A percentile compares a stretch with the other conserved stretches of the same genome.
Conservation (phyloP, 768 basidiomycete species). For the Podaxis sp. region DNA sequence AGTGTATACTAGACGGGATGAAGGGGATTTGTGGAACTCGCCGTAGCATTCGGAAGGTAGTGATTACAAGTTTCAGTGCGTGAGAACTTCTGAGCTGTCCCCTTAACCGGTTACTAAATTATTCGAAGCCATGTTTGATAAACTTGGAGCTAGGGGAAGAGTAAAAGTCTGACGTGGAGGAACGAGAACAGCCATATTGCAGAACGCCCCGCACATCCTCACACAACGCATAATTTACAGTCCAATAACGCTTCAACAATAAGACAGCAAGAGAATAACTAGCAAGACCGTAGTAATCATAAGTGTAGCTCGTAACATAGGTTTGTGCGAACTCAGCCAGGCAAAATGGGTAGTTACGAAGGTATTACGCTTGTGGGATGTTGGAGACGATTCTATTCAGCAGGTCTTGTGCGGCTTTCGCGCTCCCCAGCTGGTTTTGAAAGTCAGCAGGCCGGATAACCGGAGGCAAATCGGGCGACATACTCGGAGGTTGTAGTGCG, state of each 20-base stretch:
- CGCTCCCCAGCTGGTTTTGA: slow-evolving; percentile 53
- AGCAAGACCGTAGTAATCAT: slow-evolving; percentile 14
- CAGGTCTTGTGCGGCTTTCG: slow-evolving; percentile 71
- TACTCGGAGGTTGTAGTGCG: slow-evolving; percentile 78
- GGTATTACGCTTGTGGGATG: slow-evolving; percentile 38
- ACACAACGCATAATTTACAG: background rate
- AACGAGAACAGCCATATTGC: background rate
- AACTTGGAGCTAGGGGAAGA: background rate
- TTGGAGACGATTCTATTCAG: slow-evolving; percentile 55
- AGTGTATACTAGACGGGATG: background rate
- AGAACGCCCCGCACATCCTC: background rate
- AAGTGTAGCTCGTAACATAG: slow-evolving; percentile 14
- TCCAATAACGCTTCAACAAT: slow-evolving; percentile 1
- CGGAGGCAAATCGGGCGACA: slow-evolving; percentile 26
- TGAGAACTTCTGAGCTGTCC: slow-evolving; percentile 8
- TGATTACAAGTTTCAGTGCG: slow-evolving; percentile 1
- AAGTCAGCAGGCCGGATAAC: slow-evolving; percentile 11
- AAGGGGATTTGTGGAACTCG: background rate
- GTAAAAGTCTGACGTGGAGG: slow-evolving; percentile 1
- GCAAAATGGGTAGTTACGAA: background rate
- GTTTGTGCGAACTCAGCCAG: slow-evolving; percentile 1
- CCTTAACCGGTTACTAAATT: background rate
- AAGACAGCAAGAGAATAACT: slow-evolving; percentile 12
- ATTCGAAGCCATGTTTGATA: background rate
- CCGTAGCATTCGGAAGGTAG: slow-evolving; percentile 1